Conservation (phyloP, 345 rosid species). For the Triadica sebifera region DNA sequence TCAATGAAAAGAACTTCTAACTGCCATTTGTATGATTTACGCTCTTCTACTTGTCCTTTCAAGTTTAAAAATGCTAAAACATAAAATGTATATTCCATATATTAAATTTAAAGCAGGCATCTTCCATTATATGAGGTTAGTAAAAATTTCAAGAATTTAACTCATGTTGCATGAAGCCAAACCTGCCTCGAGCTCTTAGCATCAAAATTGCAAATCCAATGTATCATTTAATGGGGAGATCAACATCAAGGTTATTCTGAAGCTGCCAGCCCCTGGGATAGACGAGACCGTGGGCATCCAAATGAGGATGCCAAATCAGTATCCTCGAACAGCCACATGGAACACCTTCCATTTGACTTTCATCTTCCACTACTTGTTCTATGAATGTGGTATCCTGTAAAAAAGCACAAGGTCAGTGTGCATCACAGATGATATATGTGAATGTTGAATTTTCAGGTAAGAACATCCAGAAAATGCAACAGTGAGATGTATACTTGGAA, state of each 20-base stretch:
- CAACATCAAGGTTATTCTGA: constrained; percentile 59
- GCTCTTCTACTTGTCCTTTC: too few relatives aligned
- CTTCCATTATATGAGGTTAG: too few relatives aligned
- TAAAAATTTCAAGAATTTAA: not conserved
- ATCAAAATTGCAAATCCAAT: constrained; percentile 19
- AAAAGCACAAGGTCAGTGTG: not conserved
- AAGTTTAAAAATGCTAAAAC: too few relatives aligned
- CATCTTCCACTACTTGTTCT: constrained; percentile 88
- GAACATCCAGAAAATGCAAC: not conserved
- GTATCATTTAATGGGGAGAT: constrained; percentile 42
- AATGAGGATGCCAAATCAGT: constrained; percentile 93
- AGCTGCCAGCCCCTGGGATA: constrained; percentile 81
- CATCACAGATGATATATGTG: not conserved
- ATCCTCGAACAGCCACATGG: constrained; percentile 67
- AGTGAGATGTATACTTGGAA: constrained; percentile 60
- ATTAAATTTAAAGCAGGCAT: too few relatives aligned
- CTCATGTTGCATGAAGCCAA: constrained; percentile 9
- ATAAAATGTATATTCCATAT: too few relatives aligned
- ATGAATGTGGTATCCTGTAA: constrained; percentile 86
- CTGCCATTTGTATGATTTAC: not conserved
- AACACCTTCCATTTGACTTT: constrained; percentile 82
- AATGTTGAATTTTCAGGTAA: constrained; percentile 4
- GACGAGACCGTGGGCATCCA: constrained; percentile 46
- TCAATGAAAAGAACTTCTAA: not conserved
- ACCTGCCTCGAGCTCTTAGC: constrained; percentile 23